Percentiles rank a stretch among this genome's conserved stretches.
Conservation (phyloP, 768 basidiomycete species). For the Panus rudis region DNA sequence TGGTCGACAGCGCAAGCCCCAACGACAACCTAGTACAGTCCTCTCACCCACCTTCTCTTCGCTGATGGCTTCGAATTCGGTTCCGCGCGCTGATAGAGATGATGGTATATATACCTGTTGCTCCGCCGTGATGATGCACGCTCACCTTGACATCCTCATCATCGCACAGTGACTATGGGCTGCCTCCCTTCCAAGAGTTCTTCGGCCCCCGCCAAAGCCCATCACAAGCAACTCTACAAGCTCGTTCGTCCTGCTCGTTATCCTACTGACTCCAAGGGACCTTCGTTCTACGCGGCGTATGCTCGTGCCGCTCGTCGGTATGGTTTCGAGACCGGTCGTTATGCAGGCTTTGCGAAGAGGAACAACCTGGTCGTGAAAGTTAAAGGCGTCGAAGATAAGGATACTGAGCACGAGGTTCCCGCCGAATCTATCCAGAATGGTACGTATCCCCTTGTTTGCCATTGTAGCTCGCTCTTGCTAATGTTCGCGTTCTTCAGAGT, state of each 20-base stretch:
- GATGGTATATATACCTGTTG: too few relatives aligned
- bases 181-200: background rate
- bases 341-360: constrained; percentile 22
- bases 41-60: background rate
- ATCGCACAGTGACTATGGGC: too few relatives aligned
- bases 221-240: constrained; percentile 12
- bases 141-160: too few relatives aligned
- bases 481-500: constrained; percentile 11
- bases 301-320: constrained; percentile 24
- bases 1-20: too few relatives aligned
- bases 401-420: constrained; percentile 23
- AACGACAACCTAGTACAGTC: too few relatives aligned
- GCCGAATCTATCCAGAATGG: constrained; percentile 25
- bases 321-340: constrained; percentile 21
- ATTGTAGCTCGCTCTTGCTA: background rate
- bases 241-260: constrained; percentile 18
- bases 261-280: constrained; percentile 14
- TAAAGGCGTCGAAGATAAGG: constrained; percentile 15
- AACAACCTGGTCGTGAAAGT: constrained; percentile 25
- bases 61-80: background rate
- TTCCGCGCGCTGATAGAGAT: too few relatives aligned
- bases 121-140: too few relatives aligned
- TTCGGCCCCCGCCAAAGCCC: background rate
- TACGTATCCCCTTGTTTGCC: constrained; percentile 10
- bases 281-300: constrained; percentile 23